phyloP scores from a whole-genome alignment of 2,329 filamentous ascomycete genomes.

The Stachybotrys chartarum region DNA sequence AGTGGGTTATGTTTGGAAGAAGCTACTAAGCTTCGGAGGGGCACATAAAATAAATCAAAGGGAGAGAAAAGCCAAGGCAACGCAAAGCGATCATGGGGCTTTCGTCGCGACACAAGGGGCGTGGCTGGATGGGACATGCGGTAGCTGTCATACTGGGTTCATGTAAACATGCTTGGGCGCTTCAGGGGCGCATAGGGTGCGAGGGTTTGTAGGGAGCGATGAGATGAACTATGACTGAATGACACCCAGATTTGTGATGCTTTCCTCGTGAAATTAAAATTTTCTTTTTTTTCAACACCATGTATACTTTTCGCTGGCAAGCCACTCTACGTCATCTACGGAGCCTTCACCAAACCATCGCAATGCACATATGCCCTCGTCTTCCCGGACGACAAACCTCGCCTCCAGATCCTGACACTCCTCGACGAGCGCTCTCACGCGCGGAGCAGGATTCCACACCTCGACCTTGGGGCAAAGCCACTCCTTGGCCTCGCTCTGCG shows the following conservation, averaged over 20 bases:
- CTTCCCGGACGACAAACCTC: constrained; percentile 47
- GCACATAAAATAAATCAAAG: no score
- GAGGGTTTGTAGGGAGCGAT: background rate
- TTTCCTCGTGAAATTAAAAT: background rate
- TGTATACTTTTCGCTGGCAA: constrained; percentile 69
- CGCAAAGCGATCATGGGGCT: no score
- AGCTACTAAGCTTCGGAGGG: constrained; percentile 41
- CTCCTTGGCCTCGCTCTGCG: constrained; percentile 60
- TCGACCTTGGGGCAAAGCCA: constrained; percentile 68
- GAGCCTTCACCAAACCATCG: constrained; percentile 59
- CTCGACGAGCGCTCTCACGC: constrained; percentile 40
- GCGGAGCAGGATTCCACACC: constrained; percentile 72
- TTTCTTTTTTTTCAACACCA: constrained; percentile 52
- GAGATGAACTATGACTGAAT: constrained; percentile 12
- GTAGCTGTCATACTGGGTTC: constrained; percentile 23
- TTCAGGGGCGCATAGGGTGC: background rate
- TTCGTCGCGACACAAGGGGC: background rate
- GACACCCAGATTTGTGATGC: constrained; percentile 1
- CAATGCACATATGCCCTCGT: constrained; percentile 62
- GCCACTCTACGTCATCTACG: constrained; percentile 56
- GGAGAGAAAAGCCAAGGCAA: no score
- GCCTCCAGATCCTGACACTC: constrained; percentile 38
- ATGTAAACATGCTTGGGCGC: constrained; percentile 4
- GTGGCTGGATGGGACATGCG: constrained; percentile 13
- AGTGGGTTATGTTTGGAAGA: constrained; percentile 90